Percentiles rank a stretch among this genome's conserved stretches.
Conservation (phyloP, 2,329 filamentous ascomycete genomes). For the Pseudogymnoascus sp. region DNA sequence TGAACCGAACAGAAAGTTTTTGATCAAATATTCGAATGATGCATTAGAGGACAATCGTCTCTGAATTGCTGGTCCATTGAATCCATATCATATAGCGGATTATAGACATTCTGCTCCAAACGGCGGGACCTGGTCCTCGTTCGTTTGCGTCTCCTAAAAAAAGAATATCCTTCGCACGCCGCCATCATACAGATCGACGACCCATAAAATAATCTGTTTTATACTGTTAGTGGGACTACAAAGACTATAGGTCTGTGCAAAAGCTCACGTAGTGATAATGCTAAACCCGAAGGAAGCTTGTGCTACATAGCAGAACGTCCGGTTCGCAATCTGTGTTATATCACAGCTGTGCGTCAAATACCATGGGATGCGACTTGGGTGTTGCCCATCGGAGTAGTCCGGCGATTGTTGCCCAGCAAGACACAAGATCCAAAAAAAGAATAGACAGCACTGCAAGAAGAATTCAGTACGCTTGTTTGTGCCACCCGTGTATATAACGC, state of each 20-base stretch:
- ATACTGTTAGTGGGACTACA: not conserved
- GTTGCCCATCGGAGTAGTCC: not conserved
- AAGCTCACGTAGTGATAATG: not conserved
- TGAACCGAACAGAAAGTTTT: too few species aligned
- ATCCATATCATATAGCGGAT: not conserved
- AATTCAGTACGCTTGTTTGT: not conserved
- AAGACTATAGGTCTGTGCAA: not conserved
- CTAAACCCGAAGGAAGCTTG: not conserved
- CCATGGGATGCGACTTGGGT: not conserved
- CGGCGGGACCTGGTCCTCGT: not conserved
- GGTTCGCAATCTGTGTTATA: not conserved
- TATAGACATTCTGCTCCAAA: not conserved
- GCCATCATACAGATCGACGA: not conserved
- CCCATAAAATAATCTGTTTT: not conserved
- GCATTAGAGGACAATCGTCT: not conserved
- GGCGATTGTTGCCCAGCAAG: not conserved
- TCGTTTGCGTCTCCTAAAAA: not conserved
- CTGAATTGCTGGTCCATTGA: not conserved
- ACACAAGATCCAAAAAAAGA: not conserved
- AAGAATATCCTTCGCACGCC: not conserved
- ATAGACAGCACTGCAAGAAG: not conserved
- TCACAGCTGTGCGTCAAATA: not conserved
- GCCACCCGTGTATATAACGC: not conserved
- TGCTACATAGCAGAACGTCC: not conserved
- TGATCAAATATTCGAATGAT: not conserved